A percentile compares a stretch with the other conserved stretches of the same genome.
Conservation (phyloP, 305 asterid species). For the Rubia peregrina region DNA sequence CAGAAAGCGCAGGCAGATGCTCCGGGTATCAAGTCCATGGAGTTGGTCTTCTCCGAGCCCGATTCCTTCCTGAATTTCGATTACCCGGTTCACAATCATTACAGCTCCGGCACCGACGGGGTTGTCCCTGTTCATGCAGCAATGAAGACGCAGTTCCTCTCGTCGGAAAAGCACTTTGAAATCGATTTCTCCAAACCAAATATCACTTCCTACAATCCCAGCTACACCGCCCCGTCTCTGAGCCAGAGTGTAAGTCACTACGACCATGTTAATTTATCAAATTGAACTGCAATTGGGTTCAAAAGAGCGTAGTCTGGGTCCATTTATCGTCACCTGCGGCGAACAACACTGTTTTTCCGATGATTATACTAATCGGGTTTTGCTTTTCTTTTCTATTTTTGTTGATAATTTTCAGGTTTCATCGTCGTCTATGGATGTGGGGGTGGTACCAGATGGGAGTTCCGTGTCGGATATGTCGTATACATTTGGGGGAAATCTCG, state of each 20-base stretch:
- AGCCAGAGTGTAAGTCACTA: slow-evolving; percentile 58
- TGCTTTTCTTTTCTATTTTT: too few relatives aligned
- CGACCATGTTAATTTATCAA: neutral
- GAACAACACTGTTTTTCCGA: neutral
- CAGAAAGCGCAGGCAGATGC: slow-evolving; percentile 26
- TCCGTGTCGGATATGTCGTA: slow-evolving; percentile 54
- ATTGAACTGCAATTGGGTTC: neutral
- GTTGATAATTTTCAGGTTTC: slow-evolving; percentile 49
- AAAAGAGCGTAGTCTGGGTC: too few relatives aligned
- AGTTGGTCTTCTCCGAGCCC: slow-evolving; percentile 46
- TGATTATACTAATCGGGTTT: too few relatives aligned
- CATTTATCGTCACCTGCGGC: too few relatives aligned
- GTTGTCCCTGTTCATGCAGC: slow-evolving; percentile 65
- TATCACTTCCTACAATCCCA: slow-evolving; percentile 42
- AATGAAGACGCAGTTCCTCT: slow-evolving; percentile 25
- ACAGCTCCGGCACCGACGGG: slow-evolving; percentile 37
- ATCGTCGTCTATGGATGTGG: slow-evolving; percentile 74
- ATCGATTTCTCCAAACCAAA: slow-evolving; percentile 60
- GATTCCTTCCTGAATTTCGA: slow-evolving; percentile 64
- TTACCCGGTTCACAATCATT: slow-evolving; percentile 24
- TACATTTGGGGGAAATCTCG: slow-evolving; percentile 24
- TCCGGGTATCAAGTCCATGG: slow-evolving; percentile 48
- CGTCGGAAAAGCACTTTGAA: slow-evolving; percentile 47
- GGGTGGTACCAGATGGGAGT: slow-evolving; percentile 76
- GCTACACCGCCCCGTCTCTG: slow-evolving; percentile 45